Percentiles rank a stretch among this genome's conserved stretches.
These are phyloP conservation scores for Chloroidium sp. DNA, from an alignment of 163 green algal genomes.

Conservation along the genomic window DNA sequence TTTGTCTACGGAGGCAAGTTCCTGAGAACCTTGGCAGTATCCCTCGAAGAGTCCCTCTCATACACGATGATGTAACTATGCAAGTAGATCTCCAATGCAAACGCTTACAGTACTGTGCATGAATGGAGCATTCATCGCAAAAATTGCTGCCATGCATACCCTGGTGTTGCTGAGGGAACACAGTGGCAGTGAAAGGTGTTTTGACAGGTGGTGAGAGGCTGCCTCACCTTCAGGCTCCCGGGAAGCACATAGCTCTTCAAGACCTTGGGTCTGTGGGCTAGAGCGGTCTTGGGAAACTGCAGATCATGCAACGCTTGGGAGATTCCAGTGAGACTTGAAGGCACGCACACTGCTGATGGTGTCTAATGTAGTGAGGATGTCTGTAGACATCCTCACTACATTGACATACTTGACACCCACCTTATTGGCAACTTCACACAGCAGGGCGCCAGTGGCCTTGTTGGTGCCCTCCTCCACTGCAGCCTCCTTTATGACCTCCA, in stretches of 20 bases:
- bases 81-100: no score
- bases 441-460: constrained; percentile 66
- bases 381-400: no score
- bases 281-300: constrained; percentile 75
- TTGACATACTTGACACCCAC: constrained; percentile 16
- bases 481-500: constrained; percentile 69
- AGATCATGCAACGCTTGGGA: neutral
- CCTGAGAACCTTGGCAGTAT: neutral
- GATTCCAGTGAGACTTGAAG: neutral
- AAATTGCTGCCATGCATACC: no score
- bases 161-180: no score
- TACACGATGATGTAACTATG: no score
- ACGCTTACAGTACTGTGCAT: no score
- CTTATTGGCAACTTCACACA: constrained; percentile 75
- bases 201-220: no score
- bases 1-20: constrained; percentile 35
- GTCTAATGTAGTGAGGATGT: no score
- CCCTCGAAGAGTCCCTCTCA: no score
- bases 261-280: constrained; percentile 53
- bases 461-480: constrained; percentile 54
- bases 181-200: no score
- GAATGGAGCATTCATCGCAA: no score
- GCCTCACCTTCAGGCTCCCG: constrained; percentile 71
- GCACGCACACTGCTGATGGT: neutral
- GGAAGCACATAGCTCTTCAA: constrained; percentile 63